These are phyloP conservation scores for Stentor roeselii DNA, from an alignment of 73 alveolate species.

Conservation along the genomic window DNA sequence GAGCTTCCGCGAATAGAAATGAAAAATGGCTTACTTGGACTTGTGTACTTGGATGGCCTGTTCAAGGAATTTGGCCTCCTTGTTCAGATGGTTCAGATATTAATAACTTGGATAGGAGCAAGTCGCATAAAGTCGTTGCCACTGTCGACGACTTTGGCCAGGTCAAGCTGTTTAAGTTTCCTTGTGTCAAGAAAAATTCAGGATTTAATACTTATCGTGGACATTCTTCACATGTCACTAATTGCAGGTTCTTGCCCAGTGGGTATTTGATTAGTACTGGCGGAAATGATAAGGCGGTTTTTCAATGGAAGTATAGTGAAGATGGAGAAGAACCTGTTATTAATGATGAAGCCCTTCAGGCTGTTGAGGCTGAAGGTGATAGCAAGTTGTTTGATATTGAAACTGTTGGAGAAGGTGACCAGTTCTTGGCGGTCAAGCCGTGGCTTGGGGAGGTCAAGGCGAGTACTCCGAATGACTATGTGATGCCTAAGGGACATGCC, in stretches of 20 bases:
- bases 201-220: slow-evolving; percentile 90
- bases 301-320: slow-evolving; percentile 90
- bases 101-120: slow-evolving; percentile 87
- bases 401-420: slow-evolving; percentile 81
- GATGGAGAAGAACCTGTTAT: slow-evolving; percentile 39
- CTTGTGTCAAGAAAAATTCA: slow-evolving; percentile 78
- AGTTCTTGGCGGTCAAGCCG: slow-evolving; percentile 67
- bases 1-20: slow-evolving; percentile 75
- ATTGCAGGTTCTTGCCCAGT: slow-evolving; percentile 76
- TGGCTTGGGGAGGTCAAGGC: slow-evolving; percentile 85
- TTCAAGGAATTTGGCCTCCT: slow-evolving; percentile 97
- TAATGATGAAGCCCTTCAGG: slow-evolving; percentile 25
- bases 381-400: slow-evolving; percentile 67
- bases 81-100: slow-evolving; percentile 97
- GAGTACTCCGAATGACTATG: slow-evolving; percentile 82
- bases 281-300: slow-evolving; percentile 92
- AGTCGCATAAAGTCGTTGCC: slow-evolving; percentile 81
- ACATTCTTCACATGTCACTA: slow-evolving; percentile 96
- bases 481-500: slow-evolving; percentile 65
- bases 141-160: slow-evolving; percentile 96
- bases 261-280: slow-evolving; percentile 88
- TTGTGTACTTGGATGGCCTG: slow-evolving; percentile 95
- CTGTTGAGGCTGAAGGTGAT: slow-evolving; percentile 33
- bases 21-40: slow-evolving; percentile 90
- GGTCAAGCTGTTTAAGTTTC: slow-evolving; percentile 92